These are phyloP conservation scores for Globisporangium parvum DNA, from an alignment of 352 stramenopile species.

Conservation along the genomic window DNA sequence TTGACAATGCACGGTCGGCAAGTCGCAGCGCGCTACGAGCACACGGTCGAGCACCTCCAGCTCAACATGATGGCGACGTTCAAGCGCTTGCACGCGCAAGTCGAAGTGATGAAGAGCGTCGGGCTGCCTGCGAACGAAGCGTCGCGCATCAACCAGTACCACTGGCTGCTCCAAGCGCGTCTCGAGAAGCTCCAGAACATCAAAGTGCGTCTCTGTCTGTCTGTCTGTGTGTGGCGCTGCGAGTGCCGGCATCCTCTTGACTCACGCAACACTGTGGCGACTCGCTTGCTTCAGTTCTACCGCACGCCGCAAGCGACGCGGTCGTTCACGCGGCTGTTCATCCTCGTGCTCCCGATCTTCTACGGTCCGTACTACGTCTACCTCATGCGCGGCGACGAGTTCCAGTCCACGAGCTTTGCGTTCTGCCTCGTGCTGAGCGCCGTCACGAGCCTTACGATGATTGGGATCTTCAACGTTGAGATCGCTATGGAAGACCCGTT, in stretches of 20 bases:
- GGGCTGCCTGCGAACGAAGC: slow-evolving; percentile 79
- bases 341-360: slow-evolving; percentile 79
- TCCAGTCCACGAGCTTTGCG: slow-evolving; percentile 57
- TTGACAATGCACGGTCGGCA: slow-evolving; percentile 48
- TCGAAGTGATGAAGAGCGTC: slow-evolving; percentile 68
- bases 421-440: slow-evolving; percentile 73
- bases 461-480: slow-evolving; percentile 86
- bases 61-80: slow-evolving; percentile 56
- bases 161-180: slow-evolving; percentile 79
- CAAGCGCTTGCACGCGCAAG: slow-evolving; percentile 54
- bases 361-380: slow-evolving; percentile 87
- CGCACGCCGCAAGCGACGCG: slow-evolving; percentile 81
- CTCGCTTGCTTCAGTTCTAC: slow-evolving; percentile 46
- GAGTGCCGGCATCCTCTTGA: not conserved
- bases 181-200: slow-evolving; percentile 82
- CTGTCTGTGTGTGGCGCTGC: not conserved
- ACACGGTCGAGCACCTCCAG: slow-evolving; percentile 39
- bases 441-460: slow-evolving; percentile 79
- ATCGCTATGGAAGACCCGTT: slow-evolving; percentile 83
- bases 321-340: slow-evolving; percentile 81
- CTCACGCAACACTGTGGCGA: not conserved
- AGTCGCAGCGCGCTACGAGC: slow-evolving; percentile 35
- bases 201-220: slow-evolving; percentile 29
- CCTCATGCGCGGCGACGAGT: slow-evolving; percentile 47
- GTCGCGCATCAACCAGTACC: slow-evolving; percentile 86